Evolutionary conservation across 2,329 filamentous ascomycete genomes (phyloP).

Genomic region (Clarireedia monteithiana): DNA sequence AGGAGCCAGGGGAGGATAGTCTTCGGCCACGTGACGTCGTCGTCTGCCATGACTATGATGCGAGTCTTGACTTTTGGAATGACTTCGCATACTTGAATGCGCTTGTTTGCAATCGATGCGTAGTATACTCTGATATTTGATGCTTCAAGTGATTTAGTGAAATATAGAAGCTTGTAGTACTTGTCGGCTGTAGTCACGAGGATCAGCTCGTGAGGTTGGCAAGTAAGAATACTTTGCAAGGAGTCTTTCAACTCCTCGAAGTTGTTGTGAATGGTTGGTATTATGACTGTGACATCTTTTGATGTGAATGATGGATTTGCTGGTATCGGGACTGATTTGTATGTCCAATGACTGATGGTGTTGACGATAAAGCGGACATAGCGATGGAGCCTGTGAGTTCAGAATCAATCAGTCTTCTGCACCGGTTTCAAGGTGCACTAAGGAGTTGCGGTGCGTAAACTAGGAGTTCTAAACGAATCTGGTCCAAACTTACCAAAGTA

Average conservation of each 20-base stretch:
- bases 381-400: slow-evolving; percentile 62
- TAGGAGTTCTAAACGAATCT: background rate
- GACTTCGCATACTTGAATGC: slow-evolving; percentile 84
- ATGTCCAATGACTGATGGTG: slow-evolving; percentile 75
- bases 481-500: slow-evolving; percentile 20
- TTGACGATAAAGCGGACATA: slow-evolving; percentile 83
- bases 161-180: slow-evolving; percentile 56
- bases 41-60: slow-evolving; percentile 89
- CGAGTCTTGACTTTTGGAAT: slow-evolving; percentile 76
- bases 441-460: background rate
- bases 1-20: slow-evolving; percentile 87
- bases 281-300: slow-evolving; percentile 85
- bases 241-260: slow-evolving; percentile 79
- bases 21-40: slow-evolving; percentile 87
- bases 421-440: background rate
- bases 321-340: slow-evolving; percentile 77
- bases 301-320: slow-evolving; percentile 61
- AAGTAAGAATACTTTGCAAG: slow-evolving; percentile 66
- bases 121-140: slow-evolving; percentile 66
- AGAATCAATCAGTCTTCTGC: background rate
- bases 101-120: slow-evolving; percentile 86
- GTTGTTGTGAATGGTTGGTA: slow-evolving; percentile 83
- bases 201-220: slow-evolving; percentile 64
- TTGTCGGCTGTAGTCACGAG: slow-evolving; percentile 84
- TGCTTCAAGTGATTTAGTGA: slow-evolving; percentile 52